phyloP scores from a whole-genome alignment of 2,329 filamentous ascomycete species.

The Stachybotrys elegans region DNA sequence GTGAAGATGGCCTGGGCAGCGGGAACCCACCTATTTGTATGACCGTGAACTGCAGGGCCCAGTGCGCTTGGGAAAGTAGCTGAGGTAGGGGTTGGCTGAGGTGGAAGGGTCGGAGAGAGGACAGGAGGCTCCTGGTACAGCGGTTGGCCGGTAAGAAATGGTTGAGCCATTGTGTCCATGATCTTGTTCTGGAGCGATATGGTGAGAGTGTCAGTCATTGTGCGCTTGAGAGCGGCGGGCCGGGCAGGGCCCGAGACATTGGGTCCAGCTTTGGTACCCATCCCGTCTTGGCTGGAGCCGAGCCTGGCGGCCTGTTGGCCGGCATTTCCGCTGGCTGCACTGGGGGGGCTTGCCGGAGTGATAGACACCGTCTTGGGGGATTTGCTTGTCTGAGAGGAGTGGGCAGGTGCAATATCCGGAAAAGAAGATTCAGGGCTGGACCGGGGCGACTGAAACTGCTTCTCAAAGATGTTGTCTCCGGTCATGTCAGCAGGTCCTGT shows the following conservation, averaged over 20 bases:
- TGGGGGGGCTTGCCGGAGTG: not conserved
- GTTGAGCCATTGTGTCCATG: constrained; percentile 78
- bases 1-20: constrained; percentile 96
- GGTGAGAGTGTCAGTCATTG: constrained; percentile 77
- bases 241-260: constrained; percentile 42
- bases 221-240: constrained; percentile 71
- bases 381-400: constrained; percentile 12
- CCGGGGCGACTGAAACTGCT: constrained; percentile 60
- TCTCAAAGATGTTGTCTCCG: constrained; percentile 79
- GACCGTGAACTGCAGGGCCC: constrained; percentile 68
- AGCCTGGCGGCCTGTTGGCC: not conserved
- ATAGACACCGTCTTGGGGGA: constrained; percentile 9
- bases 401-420: constrained; percentile 28
- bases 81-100: constrained; percentile 32
- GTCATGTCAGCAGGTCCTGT: constrained; percentile 74
- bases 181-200: constrained; percentile 76
- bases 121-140: constrained; percentile 29
- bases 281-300: no score
- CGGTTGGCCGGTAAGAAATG: constrained; percentile 54
- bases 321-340: not conserved
- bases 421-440: constrained; percentile 44
- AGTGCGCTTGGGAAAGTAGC: constrained; percentile 41
- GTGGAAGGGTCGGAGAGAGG: constrained; percentile 36
- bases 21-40: constrained; percentile 84
- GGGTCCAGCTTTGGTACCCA: no score